Base-by-base conservation (phyloP, 768 basidiomycete genomes). In the Leccinum variicolor region DNA sequence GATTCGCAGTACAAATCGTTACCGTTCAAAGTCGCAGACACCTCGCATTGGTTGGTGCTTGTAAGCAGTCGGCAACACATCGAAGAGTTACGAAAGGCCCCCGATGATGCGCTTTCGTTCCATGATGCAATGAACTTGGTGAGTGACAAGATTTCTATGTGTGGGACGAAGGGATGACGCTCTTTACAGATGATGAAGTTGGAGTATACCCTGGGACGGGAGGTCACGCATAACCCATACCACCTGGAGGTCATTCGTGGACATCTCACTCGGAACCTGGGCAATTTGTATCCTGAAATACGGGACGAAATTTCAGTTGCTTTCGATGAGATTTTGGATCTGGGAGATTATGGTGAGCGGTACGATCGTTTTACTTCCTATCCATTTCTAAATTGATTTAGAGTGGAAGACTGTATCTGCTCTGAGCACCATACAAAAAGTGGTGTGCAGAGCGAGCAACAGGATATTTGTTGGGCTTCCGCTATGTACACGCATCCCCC, bases 21-120 rank as follows among this genome's bases (percentile, higher is more conserved):
- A 17, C 47, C 47, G 15, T 48, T 48, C 11, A 48, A 48, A 15
- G 11, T 28, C 5, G 47, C 26, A 17, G 46, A 47, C 10, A 23
- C 25, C 15, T 47, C 56, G 26, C 46, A 8, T 26, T 47, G 46
- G 46, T 4, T 48, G 8, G 47, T 48, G 47, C 15, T 48, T 28
- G 23, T 48, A 17, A 17, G 47, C 26, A 15, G 47, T n/a, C 47
- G 14, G 8, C 15, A 28, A 26, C 47, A 48, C 11, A 28, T 48
- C 3, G 47, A 48, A 10, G 47, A 48, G 4, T 26, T 81, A 13
- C 65, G 71, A 9, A 77, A 71, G 51, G 76, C 77, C 7, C 69
- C 78, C 0, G 76, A 77, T 14, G 73, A 75, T 29, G 59, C 60
- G 6, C 64, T 82, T 26, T 79, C 78, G 3, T 65, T 77, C 31